Percentiles rank a stretch among this genome's conserved stretches.
These are phyloP conservation scores for Tricholomella constricta DNA, from an alignment of 768 basidiomycete genomes.

Conservation along the genomic window DNA sequence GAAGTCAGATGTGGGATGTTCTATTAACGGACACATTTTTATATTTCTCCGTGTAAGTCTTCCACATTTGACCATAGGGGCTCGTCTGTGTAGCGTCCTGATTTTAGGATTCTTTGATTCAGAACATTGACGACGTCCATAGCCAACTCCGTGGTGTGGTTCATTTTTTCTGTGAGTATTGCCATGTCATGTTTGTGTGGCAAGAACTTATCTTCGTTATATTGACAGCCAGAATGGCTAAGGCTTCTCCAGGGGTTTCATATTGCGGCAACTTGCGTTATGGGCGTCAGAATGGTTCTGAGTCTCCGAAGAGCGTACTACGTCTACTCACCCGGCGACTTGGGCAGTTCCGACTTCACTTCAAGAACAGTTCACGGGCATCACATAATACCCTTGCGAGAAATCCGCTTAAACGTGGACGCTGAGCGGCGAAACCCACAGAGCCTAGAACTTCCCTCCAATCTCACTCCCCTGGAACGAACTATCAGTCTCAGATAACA, in stretches of 20 bases:
- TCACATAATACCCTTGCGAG: slow-evolving; percentile 5
- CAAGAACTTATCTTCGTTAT: neutral
- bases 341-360: neutral
- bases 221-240: slow-evolving; percentile 23
- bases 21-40: slow-evolving; percentile 27
- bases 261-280: slow-evolving; percentile 24
- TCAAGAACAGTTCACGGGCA: neutral
- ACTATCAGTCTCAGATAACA: neutral
- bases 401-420: neutral
- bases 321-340: slow-evolving; percentile 5
- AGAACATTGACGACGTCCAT: slow-evolving; percentile 22
- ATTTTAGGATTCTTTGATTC: neutral
- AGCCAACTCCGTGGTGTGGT: slow-evolving; percentile 22
- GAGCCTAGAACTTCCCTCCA: neutral
- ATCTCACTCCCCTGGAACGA: neutral
- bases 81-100: neutral
- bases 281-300: slow-evolving; percentile 29
- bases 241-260: slow-evolving; percentile 24
- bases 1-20: slow-evolving; percentile 19
- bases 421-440: neutral
- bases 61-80: neutral
- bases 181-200: neutral
- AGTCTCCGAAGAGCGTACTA: slow-evolving; percentile 31
- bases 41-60: slow-evolving; percentile 29
- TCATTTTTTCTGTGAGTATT: slow-evolving; percentile 19